Evolutionary conservation across 371 early-diverging fungal species (phyloP).

Genomic region (Dinochytrium kinnereticum): DNA sequence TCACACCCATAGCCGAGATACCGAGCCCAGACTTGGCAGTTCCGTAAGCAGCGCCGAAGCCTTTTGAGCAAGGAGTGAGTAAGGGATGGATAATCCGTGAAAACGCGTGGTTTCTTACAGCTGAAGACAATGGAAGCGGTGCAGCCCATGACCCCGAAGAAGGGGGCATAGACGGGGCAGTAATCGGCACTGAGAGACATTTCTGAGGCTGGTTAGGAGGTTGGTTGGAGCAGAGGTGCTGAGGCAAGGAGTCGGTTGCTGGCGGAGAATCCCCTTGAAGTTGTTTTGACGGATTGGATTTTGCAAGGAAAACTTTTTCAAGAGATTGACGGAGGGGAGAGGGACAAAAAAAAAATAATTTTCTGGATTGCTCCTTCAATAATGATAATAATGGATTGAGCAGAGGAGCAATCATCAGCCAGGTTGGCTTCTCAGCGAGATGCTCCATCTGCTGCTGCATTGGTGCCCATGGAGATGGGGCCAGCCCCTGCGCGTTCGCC

Average conservation of each 20-base stretch:
- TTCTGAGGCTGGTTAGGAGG: background rate
- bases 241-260: background rate
- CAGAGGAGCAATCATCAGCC: too few species aligned
- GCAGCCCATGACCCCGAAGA: slow-evolving; percentile 97
- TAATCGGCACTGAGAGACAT: slow-evolving; percentile 48
- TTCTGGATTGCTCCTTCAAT: too few species aligned
- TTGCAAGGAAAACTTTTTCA: background rate
- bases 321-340: background rate
- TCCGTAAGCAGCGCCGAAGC: slow-evolving; percentile 94
- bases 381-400: too few species aligned
- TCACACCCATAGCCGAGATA: slow-evolving; percentile 93
- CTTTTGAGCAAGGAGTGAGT: too few species aligned
- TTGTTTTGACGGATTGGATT: background rate
- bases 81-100: background rate
- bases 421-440: too few species aligned
- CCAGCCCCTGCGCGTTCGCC: too few species aligned
- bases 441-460: too few species aligned
- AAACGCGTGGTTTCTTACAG: slow-evolving; percentile 69
- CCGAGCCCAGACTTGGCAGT: slow-evolving; percentile 97
- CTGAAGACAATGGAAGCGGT: slow-evolving; percentile 94
- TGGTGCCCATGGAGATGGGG: too few species aligned
- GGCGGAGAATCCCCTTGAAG: background rate
- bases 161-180: slow-evolving; percentile 95
- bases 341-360: background rate
- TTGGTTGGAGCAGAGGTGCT: background rate